Evolutionary conservation across 306 rosid genomes (phyloP), one percentile per base, ranked within the genome.

Genomic region (Cicer judaicum): DNA sequence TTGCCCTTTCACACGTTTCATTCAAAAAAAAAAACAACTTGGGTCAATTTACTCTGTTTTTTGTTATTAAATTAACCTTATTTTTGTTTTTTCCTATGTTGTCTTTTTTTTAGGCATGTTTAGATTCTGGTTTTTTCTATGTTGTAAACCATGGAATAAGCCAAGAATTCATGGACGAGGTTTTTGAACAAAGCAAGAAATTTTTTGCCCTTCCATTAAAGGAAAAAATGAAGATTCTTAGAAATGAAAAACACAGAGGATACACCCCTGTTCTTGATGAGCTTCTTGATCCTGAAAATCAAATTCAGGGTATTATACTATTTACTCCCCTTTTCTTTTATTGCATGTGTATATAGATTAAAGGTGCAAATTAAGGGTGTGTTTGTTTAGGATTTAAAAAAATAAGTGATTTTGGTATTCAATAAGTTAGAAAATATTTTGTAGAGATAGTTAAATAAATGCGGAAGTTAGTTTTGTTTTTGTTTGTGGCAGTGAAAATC

Each of bases 61-160:
- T 55, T 24, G 7, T 48, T 43, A 40, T 67, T 53, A 13, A 13
- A 47, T 41, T 16, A 40, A 40, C 50, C 13, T 64, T 64, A 8
- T 1, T 64, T 62, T 62, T 48, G 7, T 24, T 12, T 55, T 16
- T 12, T 9, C 18, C 1, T 38, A 60, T 55, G 1, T n/a, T 24
- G 42, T n/a, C 10, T 0, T 46, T 78, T 13, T 4, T 7, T 67
- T 40, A 92, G 98, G 97, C 98, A 3, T 91, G 97, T 74, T 79
- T 89, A 88, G 98, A 94, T 84, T 90, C 92, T 64, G 98, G 98
- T 66, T 94, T 94, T 80, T 94, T 94, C 89, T 94, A 94, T 72
- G 84, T 89, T 80, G 87, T 92, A 9, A 92, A 94, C 69, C 98
- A 94, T 34, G 97, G 93, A 36, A 87, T 94, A 71, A 79, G 85